Percentiles rank a stretch among this genome's conserved stretches.
Evolutionary conservation across 257 asterid species (phyloP).

Genomic region (Solanum peruvianum): DNA sequence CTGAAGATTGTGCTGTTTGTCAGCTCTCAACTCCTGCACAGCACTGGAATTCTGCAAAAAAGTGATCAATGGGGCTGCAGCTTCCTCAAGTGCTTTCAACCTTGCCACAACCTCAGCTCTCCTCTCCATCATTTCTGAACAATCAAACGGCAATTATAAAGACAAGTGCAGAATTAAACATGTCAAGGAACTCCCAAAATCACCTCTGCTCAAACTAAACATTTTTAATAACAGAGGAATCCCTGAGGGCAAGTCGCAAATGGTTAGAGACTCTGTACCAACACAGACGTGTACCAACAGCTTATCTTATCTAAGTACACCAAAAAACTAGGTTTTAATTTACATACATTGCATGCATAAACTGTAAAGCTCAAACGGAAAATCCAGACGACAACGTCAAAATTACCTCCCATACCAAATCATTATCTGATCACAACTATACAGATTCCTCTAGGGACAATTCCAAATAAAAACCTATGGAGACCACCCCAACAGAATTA

Average conservation of each 20-base stretch:
- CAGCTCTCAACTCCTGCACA: constrained; percentile 81
- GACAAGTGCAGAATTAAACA: background rate
- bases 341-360: background rate
- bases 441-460: background rate
- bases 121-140: constrained; percentile 84
- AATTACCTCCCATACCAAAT: background rate
- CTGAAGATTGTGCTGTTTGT: constrained; percentile 89
- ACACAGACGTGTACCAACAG: background rate
- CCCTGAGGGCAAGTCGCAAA: background rate
- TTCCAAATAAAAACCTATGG: background rate
- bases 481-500: background rate
- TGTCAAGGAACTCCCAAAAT: background rate
- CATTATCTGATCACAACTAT: background rate
- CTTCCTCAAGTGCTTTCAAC: constrained; percentile 77
- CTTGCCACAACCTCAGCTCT: constrained; percentile 91
- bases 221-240: background rate
- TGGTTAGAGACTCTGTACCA: background rate
- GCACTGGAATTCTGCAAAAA: constrained; percentile 88
- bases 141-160: background rate
- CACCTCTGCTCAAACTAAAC: background rate
- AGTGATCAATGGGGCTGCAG: constrained; percentile 71
- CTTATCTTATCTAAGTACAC: background rate
- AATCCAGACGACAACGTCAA: background rate
- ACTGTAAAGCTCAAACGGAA: background rate
- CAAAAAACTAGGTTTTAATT: background rate